These are phyloP conservation scores for Tripterygium wilfordii DNA, from an alignment of 177 flowering plant species.

Conservation along the genomic window DNA sequence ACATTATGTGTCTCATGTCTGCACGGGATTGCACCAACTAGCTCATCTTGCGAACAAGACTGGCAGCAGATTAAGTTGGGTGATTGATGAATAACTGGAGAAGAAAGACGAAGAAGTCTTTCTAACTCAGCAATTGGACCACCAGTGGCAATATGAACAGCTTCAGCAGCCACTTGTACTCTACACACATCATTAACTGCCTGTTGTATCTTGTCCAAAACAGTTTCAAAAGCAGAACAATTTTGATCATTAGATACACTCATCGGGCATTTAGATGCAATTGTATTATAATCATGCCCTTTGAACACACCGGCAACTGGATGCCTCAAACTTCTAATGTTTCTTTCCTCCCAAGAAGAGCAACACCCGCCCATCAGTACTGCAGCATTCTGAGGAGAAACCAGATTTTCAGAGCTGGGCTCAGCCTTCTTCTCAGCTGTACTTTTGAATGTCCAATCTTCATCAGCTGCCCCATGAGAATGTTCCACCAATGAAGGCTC, in stretches of 20 bases:
- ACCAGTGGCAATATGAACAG: slow-evolving; percentile 41
- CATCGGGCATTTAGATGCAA: slow-evolving; percentile 5
- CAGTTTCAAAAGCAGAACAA: slow-evolving; percentile 7
- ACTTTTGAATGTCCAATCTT: slow-evolving; percentile 8
- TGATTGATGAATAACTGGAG: slow-evolving; percentile 41
- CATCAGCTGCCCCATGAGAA: slow-evolving; percentile 16
- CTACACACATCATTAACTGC: slow-evolving; percentile 43
- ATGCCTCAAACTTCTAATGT: not conserved
- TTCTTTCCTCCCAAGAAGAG: slow-evolving; percentile 10
- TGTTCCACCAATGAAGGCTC: slow-evolving; percentile 13
- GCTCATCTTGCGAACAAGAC: slow-evolving; percentile 22
- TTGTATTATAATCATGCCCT: too few relatives aligned
- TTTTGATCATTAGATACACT: slow-evolving; percentile 3
- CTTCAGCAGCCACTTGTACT: slow-evolving; percentile 44
- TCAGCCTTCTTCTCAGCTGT: slow-evolving; percentile 4
- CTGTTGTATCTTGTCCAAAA: slow-evolving; percentile 17
- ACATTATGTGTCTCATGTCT: slow-evolving; percentile 41
- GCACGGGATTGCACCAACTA: slow-evolving; percentile 26
- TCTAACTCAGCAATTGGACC: slow-evolving; percentile 67
- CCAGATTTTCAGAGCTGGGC: slow-evolving; percentile 9
- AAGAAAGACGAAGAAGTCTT: slow-evolving; percentile 41
- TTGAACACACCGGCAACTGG: not conserved
- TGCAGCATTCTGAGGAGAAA: slow-evolving; percentile 9
- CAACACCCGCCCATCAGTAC: slow-evolving; percentile 1
- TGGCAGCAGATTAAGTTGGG: slow-evolving; percentile 14